phyloP scores from a whole-genome alignment of 805 yeast species.

The Metschnikowia matae region DNA sequence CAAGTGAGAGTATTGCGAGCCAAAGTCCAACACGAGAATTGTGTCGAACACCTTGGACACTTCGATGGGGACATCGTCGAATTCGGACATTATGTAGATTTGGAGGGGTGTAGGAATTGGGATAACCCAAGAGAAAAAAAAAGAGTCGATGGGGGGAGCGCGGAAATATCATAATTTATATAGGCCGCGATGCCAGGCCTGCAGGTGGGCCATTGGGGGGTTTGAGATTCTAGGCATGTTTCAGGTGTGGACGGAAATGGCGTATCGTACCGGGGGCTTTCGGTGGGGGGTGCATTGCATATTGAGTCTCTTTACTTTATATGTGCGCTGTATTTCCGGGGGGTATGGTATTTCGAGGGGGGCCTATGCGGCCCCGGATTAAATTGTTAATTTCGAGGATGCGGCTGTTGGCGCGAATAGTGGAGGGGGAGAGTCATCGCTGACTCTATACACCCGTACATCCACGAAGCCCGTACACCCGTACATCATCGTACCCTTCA shows the following conservation, averaged over 20 bases:
- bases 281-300: not conserved
- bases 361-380: not conserved
- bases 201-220: not conserved
- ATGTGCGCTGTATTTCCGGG: constrained; percentile 5
- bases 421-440: not conserved
- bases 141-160: not conserved
- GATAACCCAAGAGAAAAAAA: constrained; percentile 5
- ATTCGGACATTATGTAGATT: constrained; percentile 7
- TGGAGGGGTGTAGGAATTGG: not conserved
- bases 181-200: constrained; percentile 3
- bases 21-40: constrained; percentile 94
- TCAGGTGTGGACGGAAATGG: not conserved
- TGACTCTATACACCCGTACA: constrained; percentile 1
- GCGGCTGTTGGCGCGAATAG: not conserved
- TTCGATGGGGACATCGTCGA: constrained; percentile 44
- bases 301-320: not conserved
- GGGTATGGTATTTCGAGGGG: not conserved
- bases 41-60: constrained; percentile 93
- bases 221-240: not conserved
- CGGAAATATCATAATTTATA: not conserved
- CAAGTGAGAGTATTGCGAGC: constrained; percentile 96
- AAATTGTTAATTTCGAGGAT: not conserved
- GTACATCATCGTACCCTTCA: no score
- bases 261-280: not conserved
- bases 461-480: no score